These are phyloP conservation scores for Strobilomyces confusus DNA, from an alignment of 768 basidiomycete genomes.

Conservation along the genomic window DNA sequence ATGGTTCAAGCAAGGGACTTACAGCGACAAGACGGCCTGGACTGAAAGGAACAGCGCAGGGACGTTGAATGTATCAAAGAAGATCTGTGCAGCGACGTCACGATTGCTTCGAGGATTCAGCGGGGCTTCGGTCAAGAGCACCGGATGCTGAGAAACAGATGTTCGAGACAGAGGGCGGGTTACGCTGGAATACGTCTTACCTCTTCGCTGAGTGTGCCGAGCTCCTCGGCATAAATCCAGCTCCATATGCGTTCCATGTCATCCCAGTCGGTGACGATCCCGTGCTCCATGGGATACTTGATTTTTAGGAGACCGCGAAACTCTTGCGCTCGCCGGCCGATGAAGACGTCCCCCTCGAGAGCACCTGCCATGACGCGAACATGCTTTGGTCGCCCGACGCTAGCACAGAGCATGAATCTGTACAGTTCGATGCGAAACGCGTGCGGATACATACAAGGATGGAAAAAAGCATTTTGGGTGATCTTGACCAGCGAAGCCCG, in stretches of 20 bases:
- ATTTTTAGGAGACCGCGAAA: constrained; percentile 94
- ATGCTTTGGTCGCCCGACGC: constrained; percentile 96
- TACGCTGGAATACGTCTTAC: constrained; percentile 39
- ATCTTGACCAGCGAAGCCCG: constrained; percentile 98
- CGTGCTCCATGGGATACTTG: constrained; percentile 99
- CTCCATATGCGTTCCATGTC: constrained; percentile 99
- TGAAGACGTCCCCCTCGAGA: constrained; percentile 93
- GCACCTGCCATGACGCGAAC: constrained; percentile 97
- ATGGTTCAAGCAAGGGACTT: constrained; percentile 31
- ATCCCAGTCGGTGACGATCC: constrained; percentile 99
- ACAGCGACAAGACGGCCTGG: constrained; percentile 96
- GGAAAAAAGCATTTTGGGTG: constrained; percentile 99
- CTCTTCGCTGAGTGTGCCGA: constrained; percentile 96
- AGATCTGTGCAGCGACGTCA: constrained; percentile 96
- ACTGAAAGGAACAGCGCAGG: constrained; percentile 96
- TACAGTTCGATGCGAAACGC: constrained; percentile 25
- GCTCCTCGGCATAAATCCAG: constrained; percentile 94
- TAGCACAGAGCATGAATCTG: constrained; percentile 32
- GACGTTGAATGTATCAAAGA: constrained; percentile 99
- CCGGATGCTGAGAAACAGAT: constrained; percentile 72
- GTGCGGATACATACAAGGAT: constrained; percentile 74
- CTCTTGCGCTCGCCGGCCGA: constrained; percentile 93
- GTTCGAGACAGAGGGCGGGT: not conserved
- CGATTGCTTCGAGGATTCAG: constrained; percentile 95
- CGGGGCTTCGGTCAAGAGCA: constrained; percentile 94